phyloP scores from a whole-genome alignment of 805 yeast genomes.

The Metschnikowia picachoensis region DNA sequence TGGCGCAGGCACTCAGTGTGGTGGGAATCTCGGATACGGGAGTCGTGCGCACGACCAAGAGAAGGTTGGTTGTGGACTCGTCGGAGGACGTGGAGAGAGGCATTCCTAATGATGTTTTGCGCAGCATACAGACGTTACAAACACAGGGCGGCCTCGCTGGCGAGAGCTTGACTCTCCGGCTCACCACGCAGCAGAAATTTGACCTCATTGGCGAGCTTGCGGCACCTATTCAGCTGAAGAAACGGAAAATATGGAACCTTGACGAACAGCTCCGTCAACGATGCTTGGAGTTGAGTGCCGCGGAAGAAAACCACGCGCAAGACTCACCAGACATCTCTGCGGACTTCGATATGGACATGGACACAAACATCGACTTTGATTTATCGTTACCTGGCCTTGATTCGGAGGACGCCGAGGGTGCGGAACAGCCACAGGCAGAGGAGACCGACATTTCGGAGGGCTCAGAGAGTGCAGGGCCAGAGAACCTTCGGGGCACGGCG shows the following conservation, averaged over 20 bases:
- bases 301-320: constrained; percentile 15
- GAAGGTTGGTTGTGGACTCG: constrained; percentile 45
- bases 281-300: constrained; percentile 26
- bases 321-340: constrained; percentile 4
- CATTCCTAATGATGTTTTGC: constrained; percentile 32
- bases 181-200: constrained; percentile 32
- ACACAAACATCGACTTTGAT: constrained; percentile 24
- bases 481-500: constrained; percentile 46
- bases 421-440: constrained; percentile 6
- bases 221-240: constrained; percentile 25
- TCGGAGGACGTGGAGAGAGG: constrained; percentile 43
- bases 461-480: constrained; percentile 10
- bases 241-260: constrained; percentile 29
- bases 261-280: constrained; percentile 27
- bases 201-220: constrained; percentile 34
- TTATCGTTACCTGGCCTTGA: constrained; percentile 26
- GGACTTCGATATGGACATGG: constrained; percentile 14
- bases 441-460: constrained; percentile 1
- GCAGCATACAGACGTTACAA: constrained; percentile 26
- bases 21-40: constrained; percentile 41
- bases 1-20: constrained; percentile 23
- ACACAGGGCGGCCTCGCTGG: constrained; percentile 17
- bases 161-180: constrained; percentile 24
- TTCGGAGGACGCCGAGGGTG: constrained; percentile 18
- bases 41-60: constrained; percentile 43